These are phyloP conservation scores for Trichoderma aggressivum DNA, from an alignment of 2,329 filamentous ascomycete genomes.

Conservation along the genomic window DNA sequence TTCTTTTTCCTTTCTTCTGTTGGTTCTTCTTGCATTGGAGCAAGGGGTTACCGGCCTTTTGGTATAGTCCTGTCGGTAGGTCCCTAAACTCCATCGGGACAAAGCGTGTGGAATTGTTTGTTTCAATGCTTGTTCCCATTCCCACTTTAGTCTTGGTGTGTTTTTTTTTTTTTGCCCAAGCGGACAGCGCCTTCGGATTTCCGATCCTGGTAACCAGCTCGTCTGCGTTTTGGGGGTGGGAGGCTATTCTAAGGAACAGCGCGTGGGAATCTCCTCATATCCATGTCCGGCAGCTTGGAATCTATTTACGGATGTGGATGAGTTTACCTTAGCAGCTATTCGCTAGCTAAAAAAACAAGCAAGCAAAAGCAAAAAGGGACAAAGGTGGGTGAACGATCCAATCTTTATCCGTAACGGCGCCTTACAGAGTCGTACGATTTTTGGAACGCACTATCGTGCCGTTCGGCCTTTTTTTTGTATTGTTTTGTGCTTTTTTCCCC, in stretches of 20 bases:
- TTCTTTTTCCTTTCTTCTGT: neutral
- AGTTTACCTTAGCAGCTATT: neutral
- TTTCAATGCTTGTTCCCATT: neutral
- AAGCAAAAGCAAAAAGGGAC: neutral
- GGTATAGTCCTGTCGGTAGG: neutral
- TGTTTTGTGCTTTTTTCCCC: neutral
- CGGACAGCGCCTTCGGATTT: neutral
- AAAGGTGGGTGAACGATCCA: neutral
- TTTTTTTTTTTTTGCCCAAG: neutral
- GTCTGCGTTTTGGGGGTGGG: neutral
- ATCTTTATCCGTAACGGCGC: neutral
- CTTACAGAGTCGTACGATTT: constrained; percentile 7
- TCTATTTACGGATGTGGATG: neutral
- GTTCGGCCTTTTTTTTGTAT: neutral
- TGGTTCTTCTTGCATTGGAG: neutral
- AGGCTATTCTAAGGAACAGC: neutral
- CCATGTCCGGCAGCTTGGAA: neutral
- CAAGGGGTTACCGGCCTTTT: neutral
- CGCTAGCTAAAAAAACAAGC: neutral
- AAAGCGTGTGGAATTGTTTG: neutral
- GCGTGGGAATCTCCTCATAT: neutral
- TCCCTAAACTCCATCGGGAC: neutral
- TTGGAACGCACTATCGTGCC: neutral
- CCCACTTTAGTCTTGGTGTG: neutral
- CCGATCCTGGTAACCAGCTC: neutral